Evolutionary conservation across 179 eudicot genomes (phyloP), one percentile per base, ranked within the genome.

Genomic region (Gypsophila paniculata): DNA sequence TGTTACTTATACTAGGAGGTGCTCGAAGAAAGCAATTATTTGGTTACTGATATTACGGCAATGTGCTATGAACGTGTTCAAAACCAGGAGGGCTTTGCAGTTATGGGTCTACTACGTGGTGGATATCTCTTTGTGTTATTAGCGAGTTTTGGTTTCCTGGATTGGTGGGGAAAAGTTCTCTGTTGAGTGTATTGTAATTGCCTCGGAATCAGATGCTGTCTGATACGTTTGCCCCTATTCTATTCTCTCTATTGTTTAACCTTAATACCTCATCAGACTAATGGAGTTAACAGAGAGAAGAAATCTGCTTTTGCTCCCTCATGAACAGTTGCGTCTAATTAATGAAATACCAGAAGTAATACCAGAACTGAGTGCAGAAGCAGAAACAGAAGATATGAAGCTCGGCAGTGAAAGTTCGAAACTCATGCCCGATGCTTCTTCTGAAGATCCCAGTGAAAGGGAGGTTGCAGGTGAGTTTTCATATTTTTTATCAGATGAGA

Each of bases 341-440:
- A 65, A 72, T 57, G 51, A 79, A 13, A 79, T 79, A 48, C 82
- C 82, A 23, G 79, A 79, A 69, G 79, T 79, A 38, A 79, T 72
- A 11, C 63, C 74, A 61, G 76, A 72, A 29, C 74, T 46, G 52
- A 46, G 14, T 26, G 77, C 80, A 39, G 76, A 77, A 54, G 77
- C 73, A 18, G 61, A 68, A 11, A 58, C 74, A 67, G 76, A 72
- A 29, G 76, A 75, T 23, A 36, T 29, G 17, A 69, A 72, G 52
- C 68, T 51, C 25, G 29, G 32, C 65, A 29, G 29, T 75, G 78
- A 61, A 61, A 49, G 58, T 26, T 32, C 42, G 29, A 38, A 61
- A 61, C 46, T 5, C 17, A 11, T 52, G 60, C 17, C 61, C 57
- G 67, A 25, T 69, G 51, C 29, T 52, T 29, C 22, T 19, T 51